phyloP scores from a whole-genome alignment of 768 basidiomycete genomes.

The Mycena metata region DNA sequence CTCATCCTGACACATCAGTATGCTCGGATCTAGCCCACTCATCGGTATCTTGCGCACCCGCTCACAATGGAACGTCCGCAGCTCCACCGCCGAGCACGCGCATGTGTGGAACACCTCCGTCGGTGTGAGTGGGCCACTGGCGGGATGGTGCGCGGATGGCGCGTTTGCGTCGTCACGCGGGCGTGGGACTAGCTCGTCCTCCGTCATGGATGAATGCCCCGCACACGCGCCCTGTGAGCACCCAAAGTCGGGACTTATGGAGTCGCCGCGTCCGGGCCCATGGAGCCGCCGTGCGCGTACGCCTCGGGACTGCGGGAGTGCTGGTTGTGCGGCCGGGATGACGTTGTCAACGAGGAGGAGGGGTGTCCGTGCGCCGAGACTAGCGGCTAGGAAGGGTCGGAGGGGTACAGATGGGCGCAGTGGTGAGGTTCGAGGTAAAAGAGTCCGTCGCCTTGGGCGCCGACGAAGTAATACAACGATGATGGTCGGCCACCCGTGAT shows the following conservation, averaged over 20 bases:
- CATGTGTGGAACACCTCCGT: too few relatives aligned
- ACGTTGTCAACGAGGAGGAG: not conserved
- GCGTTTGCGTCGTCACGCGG: too few relatives aligned
- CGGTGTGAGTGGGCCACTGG: too few relatives aligned
- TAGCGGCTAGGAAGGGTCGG: constrained; percentile 48
- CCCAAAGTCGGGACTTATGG: constrained; percentile 19
- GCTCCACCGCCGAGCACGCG: too few relatives aligned
- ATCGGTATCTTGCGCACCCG: too few relatives aligned
- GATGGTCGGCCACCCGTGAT: constrained; percentile 96
- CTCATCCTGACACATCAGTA: too few relatives aligned
- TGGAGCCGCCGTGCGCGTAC: constrained; percentile 11
- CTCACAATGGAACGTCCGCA: too few relatives aligned
- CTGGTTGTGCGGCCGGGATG: constrained; percentile 3
- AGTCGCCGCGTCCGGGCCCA: constrained; percentile 17
- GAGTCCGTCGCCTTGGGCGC: constrained; percentile 87
- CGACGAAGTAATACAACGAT: constrained; percentile 97
- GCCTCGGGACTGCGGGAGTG: constrained; percentile 21
- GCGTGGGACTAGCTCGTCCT: too few relatives aligned
- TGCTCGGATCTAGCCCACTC: too few relatives aligned
- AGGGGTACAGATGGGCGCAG: constrained; percentile 81
- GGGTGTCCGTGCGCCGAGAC: not conserved
- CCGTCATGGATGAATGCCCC: too few relatives aligned
- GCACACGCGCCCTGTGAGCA: too few relatives aligned
- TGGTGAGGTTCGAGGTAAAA: constrained; percentile 89
- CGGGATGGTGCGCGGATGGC: too few relatives aligned